Conservation (phyloP, 192 early-diverging fungal genomes). For the Coemansia sp. region DNA sequence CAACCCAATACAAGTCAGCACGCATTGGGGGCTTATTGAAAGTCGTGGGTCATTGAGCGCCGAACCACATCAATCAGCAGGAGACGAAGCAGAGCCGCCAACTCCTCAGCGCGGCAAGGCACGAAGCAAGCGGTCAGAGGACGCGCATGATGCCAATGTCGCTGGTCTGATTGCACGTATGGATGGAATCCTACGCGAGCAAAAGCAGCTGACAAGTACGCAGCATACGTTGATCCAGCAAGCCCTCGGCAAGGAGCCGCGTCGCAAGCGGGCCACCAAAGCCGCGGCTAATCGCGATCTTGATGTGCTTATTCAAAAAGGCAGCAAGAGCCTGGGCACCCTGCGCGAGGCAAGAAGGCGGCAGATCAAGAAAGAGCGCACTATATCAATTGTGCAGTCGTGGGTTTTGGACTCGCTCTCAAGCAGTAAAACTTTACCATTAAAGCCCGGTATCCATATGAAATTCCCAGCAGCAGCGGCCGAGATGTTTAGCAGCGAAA, state of each 20-base stretch:
- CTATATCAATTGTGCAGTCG: constrained; percentile 42
- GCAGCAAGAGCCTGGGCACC: constrained; percentile 17
- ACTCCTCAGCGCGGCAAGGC: background rate
- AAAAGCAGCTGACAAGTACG: constrained; percentile 21
- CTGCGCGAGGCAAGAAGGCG: constrained; percentile 41
- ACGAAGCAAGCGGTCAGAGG: constrained; percentile 6
- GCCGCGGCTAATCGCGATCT: constrained; percentile 5
- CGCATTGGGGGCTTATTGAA: constrained; percentile 33
- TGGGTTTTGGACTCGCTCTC: constrained; percentile 39
- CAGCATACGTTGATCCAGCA: constrained; percentile 25
- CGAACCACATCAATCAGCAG: background rate
- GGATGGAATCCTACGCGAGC: constrained; percentile 24
- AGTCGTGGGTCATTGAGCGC: background rate
- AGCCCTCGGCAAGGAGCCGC: constrained; percentile 12
- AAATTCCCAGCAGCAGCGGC: constrained; percentile 22
- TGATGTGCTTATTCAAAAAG: constrained; percentile 20
- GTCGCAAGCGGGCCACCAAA: constrained; percentile 4
- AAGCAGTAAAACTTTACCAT: constrained; percentile 4
- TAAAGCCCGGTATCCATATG: constrained; percentile 19
- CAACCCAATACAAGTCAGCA: constrained; percentile 41
- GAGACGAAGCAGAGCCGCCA: background rate
- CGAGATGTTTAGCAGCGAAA: constrained; percentile 39
- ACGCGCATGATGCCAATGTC: background rate
- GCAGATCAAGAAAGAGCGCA: constrained; percentile 51
- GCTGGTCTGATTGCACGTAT: constrained; percentile 18